Percentiles rank a stretch among this genome's conserved stretches.
These are phyloP conservation scores for Eimeria nieschulzi DNA, from an alignment of 169 alveolate species.

Conservation along the genomic window DNA sequence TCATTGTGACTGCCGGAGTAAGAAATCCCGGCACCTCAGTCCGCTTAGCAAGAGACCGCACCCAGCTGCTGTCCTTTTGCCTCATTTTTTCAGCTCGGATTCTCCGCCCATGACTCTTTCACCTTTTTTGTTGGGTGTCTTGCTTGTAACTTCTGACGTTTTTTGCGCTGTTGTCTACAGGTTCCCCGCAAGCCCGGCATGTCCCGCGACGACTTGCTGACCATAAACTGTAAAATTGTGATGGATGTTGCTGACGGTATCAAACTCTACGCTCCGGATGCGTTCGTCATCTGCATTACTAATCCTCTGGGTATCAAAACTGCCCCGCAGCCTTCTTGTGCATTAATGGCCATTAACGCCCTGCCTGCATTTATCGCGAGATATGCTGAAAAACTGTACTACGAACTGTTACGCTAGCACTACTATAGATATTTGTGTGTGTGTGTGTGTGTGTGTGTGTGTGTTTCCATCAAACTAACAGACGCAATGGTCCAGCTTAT, in stretches of 20 bases:
- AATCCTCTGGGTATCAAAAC: constrained; percentile 81
- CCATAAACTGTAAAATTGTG: constrained; percentile 82
- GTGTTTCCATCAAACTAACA: neutral
- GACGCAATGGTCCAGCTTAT: constrained; percentile 79
- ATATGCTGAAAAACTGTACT: neutral
- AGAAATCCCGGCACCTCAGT: neutral
- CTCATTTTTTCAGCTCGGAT: neutral
- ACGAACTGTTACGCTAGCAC: neutral
- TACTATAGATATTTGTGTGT: neutral
- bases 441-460: constrained; percentile 23
- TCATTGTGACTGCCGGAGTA: constrained; percentile 90
- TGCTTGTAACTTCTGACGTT: neutral
- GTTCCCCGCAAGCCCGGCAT: constrained; percentile 87
- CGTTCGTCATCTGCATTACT: constrained; percentile 84
- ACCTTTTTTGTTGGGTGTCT: neutral
- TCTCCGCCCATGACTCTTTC: neutral
- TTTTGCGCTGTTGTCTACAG: constrained; percentile 72
- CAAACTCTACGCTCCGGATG: constrained; percentile 81
- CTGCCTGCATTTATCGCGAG: neutral
- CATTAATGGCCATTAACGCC: neutral
- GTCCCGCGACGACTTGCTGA: constrained; percentile 85
- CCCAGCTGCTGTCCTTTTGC: neutral
- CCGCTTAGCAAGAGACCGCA: neutral
- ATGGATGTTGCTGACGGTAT: constrained; percentile 81
- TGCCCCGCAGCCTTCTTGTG: neutral